Conservation (phyloP, 805 yeast genomes). For the Ogataea trehaloabstinens region DNA sequence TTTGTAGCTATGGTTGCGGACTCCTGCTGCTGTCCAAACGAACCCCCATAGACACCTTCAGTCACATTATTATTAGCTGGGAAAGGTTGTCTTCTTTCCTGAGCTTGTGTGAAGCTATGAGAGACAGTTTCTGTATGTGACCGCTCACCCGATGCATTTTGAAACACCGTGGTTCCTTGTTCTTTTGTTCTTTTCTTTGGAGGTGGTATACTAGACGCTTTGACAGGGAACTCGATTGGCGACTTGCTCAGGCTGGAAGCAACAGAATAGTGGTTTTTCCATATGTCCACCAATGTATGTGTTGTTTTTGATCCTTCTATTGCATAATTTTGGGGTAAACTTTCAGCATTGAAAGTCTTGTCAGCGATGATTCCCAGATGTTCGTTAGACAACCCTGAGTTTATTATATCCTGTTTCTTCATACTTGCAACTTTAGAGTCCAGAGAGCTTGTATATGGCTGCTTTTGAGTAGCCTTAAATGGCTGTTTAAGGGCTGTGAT, state of each 20-base stretch:
- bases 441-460: slow-evolving; percentile 43
- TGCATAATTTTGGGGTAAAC: not conserved
- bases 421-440: slow-evolving; percentile 36
- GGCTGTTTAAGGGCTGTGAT: slow-evolving; percentile 39
- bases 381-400: slow-evolving; percentile 33
- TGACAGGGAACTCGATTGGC: not conserved
- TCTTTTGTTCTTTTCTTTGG: not conserved
- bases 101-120: not conserved
- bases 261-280: not conserved
- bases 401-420: slow-evolving; percentile 36
- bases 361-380: slow-evolving; percentile 14
- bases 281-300: slow-evolving; percentile 7
- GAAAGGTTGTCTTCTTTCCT: not conserved
- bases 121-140: not conserved
- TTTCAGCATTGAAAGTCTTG: not conserved
- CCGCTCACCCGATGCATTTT: not conserved
- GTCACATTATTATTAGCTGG: not conserved
- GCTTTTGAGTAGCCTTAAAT: slow-evolving; percentile 36
- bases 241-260: not conserved
- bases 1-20: not conserved
- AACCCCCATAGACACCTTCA: not conserved
- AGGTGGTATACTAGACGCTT: not conserved
- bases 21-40: not conserved
- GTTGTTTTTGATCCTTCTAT: slow-evolving; percentile 1
- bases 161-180: not conserved